Base-by-base conservation (phyloP, 2,329 filamentous ascomycete genomes). In the Beauveria sp. region DNA sequence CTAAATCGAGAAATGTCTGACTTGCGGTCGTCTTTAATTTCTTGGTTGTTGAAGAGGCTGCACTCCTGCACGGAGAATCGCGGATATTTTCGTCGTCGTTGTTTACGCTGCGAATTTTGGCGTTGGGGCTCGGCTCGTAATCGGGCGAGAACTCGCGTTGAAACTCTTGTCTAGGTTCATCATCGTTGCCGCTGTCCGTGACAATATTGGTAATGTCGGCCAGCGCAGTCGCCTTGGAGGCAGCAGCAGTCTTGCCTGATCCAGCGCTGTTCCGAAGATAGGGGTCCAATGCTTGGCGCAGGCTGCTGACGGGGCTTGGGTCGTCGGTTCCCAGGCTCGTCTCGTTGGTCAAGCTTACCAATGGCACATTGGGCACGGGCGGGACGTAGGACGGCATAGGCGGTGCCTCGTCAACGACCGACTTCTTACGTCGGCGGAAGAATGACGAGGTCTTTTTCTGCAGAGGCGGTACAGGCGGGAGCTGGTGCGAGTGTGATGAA, bases 371-470 rank as follows among this genome's bases (percentile, higher is more conserved):
- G 24, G 78, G 73, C 55, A 77, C 65, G 1, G 76, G 74, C 7
- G 75, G 72, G 43, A 73, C 74, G 67, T 73, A 76, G 63, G 71
- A 79, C 62, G 82, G 82, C 34, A 87, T 73, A 9, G 88, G 85
- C 40, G 88, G 85, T 44, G 81, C 81, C 24, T 84, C 80, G 64
- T 96, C 92, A 16, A 85, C 84, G 40, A 91, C 75, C 5, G 92
- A 96, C 81, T 93, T 96, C 83, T 97, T 97, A 64, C 92, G 84
- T 63, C 94, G 84, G 64, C 94, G 84, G 77, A 97, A 97, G 76
- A 99, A 97, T 0, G 91, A 93, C 1, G 93, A 96, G 4, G 91
- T 85, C 73, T 97, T 97, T 79, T 97, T 97, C 68, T 90, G 89
- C 56, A 97, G 77, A 22, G 77, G 75, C 20, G 58, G 58, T 22